Evolutionary conservation across 139 green algal genomes (phyloP), one percentile per base, ranked within the genome.

Genomic region (Chlorella sp.): DNA sequence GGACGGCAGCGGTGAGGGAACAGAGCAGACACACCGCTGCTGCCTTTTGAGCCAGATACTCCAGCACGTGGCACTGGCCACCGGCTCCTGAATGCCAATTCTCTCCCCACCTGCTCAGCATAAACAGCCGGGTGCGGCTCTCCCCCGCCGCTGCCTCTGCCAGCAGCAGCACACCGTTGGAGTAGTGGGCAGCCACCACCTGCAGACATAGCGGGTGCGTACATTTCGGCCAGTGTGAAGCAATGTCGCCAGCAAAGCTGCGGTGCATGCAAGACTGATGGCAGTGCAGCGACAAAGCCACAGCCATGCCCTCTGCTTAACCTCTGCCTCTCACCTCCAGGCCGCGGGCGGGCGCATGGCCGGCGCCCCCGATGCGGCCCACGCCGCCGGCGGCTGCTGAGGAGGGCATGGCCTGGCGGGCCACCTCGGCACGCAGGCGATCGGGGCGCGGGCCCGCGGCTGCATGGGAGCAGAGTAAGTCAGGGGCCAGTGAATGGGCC

Each of bases 111-210:
- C 75, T 71, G 75, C 75, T 82, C 23, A 82, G 75, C 75, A 82
- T 82, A 70, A 89, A 89, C 23, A 89, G 80, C 11, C 76, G 74
- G 21, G 86, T 89, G 67, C 86, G 72, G 25, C 47, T 55, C 67
- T 89, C 80, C 4, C 56, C 71, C 57, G 56, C 56, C 56, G 81
- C 82, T 72, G 62, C 82, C 80, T 97, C 93, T 9, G 89, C 92
- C 80, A 98, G 86, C 69, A 98, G 89, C 84, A 98, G 89, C 26
- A 88, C 89, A 20, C 91, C 91, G 2, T 83, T 67, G 3, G 60
- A 83, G 85, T 96, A 96, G 71, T 85, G 84, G 2, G 91, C 94
- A 1, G 88, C 92, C 39, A 91, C 88, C 23, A 97, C 91, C 51
- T 60, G 51, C 3, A 21, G 51, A 15, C n/a, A n/a, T n/a, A n/a